Percentiles rank a stretch among this genome's conserved stretches.
Conservation (phyloP, 371 early-diverging fungal species). For the Rhizopus sp. region DNA sequence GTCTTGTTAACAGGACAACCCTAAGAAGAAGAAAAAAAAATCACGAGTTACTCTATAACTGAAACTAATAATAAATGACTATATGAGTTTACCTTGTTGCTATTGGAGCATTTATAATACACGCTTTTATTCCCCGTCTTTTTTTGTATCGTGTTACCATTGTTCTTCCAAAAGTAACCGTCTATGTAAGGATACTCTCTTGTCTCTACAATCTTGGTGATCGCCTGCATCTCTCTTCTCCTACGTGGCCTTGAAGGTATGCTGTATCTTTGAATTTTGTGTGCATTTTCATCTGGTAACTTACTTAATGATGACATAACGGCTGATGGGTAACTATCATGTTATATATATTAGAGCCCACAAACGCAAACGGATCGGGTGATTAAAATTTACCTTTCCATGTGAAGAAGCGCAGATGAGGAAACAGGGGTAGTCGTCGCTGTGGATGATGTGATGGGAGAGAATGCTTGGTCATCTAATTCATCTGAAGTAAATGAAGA, state of each 20-base stretch:
- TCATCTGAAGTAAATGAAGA: constrained; percentile 32
- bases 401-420: neutral
- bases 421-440: neutral
- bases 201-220: constrained; percentile 59
- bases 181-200: constrained; percentile 53
- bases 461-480: constrained; percentile 13
- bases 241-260: constrained; percentile 28
- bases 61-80: no score
- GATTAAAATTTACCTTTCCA: neutral
- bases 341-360: neutral
- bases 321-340: neutral
- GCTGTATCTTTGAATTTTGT: neutral
- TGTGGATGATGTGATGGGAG: constrained; percentile 10
- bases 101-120: constrained; percentile 57
- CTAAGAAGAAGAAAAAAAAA: constrained; percentile 18
- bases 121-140: constrained; percentile 60
- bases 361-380: neutral
- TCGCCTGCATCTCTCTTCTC: constrained; percentile 63
- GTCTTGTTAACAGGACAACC: constrained; percentile 69
- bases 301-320: constrained; percentile 12
- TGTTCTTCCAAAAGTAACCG: constrained; percentile 60
- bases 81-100: constrained; percentile 32
- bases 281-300: constrained; percentile 4
- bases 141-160: constrained; percentile 58
- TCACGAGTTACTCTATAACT: neutral